Evolutionary conservation across 768 basidiomycete genomes (phyloP).

Genomic region (Mycena rebaudengoi): DNA sequence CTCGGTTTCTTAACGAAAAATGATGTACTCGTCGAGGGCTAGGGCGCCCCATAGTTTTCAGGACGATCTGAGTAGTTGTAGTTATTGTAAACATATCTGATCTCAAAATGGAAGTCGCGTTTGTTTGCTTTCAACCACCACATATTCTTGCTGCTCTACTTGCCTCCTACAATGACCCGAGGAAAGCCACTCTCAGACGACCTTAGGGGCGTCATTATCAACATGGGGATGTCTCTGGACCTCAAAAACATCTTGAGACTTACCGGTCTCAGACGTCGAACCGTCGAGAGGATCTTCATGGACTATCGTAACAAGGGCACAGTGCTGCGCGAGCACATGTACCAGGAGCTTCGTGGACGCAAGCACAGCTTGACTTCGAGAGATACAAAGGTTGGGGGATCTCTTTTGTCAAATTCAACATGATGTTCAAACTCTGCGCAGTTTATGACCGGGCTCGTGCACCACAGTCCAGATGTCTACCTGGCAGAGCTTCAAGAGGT

Average conservation of each 20-base stretch:
- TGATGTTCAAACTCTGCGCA: neutral
- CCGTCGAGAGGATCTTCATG: neutral
- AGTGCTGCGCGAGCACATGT: neutral
- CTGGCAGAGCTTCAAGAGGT: conserved; percentile 30
- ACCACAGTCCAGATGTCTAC: conserved; percentile 31
- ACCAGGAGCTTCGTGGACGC: neutral
- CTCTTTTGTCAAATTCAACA: neutral
- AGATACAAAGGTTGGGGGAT: neutral
- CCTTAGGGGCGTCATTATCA: neutral
- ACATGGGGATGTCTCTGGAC: neutral
- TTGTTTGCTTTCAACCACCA: too few relatives aligned
- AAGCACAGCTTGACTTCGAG: neutral
- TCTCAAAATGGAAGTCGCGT: too few relatives aligned
- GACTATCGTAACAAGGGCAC: conserved; percentile 4
- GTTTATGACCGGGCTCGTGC: conserved; percentile 28
- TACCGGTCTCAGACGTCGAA: neutral
- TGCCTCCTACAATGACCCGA: too few relatives aligned
- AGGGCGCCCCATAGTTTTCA: too few relatives aligned
- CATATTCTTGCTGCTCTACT: too few relatives aligned
- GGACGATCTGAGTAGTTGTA: too few relatives aligned
- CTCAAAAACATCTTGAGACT: neutral
- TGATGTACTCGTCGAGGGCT: too few relatives aligned
- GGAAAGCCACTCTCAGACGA: conserved; percentile 1
- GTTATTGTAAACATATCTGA: too few relatives aligned
- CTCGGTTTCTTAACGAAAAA: too few relatives aligned